These are phyloP conservation scores for Cucumis sativus DNA, from an alignment of 306 rosid species.

Conservation along the genomic window Cucumber_9930_V3 NC_026657.2:30177001-30177500, in stretches of 20 bases:
- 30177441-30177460: background rate
- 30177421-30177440: background rate
- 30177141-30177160: slow-evolving; percentile 3
- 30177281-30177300: slow-evolving; percentile 98
- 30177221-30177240: slow-evolving; percentile 94
- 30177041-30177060: slow-evolving; percentile 98
- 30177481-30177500: background rate
- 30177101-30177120: slow-evolving; percentile 1
- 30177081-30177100: slow-evolving; percentile 15
- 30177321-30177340: slow-evolving; percentile 99
- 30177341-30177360: slow-evolving; percentile 96
- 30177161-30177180: background rate
- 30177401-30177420: background rate
- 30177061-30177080: slow-evolving; percentile 69
- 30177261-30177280: slow-evolving; percentile 98
- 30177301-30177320: slow-evolving; percentile 94
- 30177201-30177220: slow-evolving; percentile 97
- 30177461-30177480: background rate
- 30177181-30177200: slow-evolving; percentile 11
- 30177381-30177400: background rate
- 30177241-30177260: slow-evolving; percentile 93
- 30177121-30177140: background rate
- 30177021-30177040: slow-evolving; percentile 78
- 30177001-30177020: slow-evolving; percentile 88
- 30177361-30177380: slow-evolving; percentile 75